Base-by-base conservation (phyloP, 106 monocot genomes). In the Posidonia australis region DNA sequence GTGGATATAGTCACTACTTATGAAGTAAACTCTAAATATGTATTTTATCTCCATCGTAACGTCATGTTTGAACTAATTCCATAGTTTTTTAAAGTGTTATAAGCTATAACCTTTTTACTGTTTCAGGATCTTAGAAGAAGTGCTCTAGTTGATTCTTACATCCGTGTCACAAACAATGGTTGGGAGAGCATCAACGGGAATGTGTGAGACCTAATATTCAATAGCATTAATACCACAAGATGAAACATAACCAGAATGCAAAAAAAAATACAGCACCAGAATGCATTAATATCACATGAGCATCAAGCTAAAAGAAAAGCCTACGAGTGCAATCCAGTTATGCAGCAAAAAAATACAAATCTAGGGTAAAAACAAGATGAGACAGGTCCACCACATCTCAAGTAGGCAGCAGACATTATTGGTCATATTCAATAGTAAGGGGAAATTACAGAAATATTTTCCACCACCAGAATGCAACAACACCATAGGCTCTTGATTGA, bases 161-260 rank as follows among this genome's bases (percentile, higher is more conserved):
- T 88, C 43, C 82, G 81, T 42, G 85, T 93, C 62, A 77, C 75
- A 9, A 88, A 93, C 69, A 89, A 93, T 69, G 88, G 93, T 19
- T 78, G 93, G 79, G 88, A 86, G 53, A 86, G 68, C 70, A 77
- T 89, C 45, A 78, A 83, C 54, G 79, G 74, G 67, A 86, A 78
- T 73, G 88, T 93, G 51, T 66, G 73, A 43, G n/a, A n/a, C n/a
- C 4, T 20, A 24, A 27, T 64, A 12, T 58, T 27, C n/a, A n/a
- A n/a, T n/a, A n/a, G n/a, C n/a, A n/a, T n/a, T n/a, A n/a, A n/a
- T n/a, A n/a, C n/a, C n/a, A n/a, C n/a, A n/a, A n/a, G n/a, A n/a
- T n/a, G n/a, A n/a, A n/a, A n/a, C n/a, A n/a, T n/a, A n/a, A n/a
- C n/a, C n/a, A n/a, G n/a, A n/a, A n/a, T n/a, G n/a, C n/a, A n/a